Evolutionary conservation across 2,329 filamentous ascomycete genomes (phyloP), one percentile per base, ranked within the genome.

Genomic region (Fusarium sp.): DNA sequence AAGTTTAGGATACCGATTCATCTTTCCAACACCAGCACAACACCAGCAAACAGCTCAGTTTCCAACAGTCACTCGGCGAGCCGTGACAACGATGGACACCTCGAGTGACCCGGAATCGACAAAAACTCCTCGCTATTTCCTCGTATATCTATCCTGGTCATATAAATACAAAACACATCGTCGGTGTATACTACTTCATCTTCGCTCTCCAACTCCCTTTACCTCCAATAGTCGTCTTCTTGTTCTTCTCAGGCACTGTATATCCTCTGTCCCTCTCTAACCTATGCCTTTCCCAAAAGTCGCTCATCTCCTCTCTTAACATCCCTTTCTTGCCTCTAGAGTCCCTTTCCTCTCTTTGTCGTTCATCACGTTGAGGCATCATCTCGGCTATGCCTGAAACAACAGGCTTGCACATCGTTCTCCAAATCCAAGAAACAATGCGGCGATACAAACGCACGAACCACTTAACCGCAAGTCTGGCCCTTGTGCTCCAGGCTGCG

Each of bases 401-500:
- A 43, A 74, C 24, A 3, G 79, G 79, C 2, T 55, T 68, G 43
- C 75, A 77, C 2, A 76, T 3, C 2, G 60, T 52, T 10, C 50
- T 56, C 68, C 77, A 77, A 15, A 75, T 5, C 68, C 77, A 74
- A 5, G 63, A 62, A 51, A 66, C 56, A 7, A 45, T 20, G 2
- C 45, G 32, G 4, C 67, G 58, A 27, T 75, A 73, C 4, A 50
- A 15, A 0, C 62, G 59, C 12, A 69, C 69, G 14, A 76, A n/a
- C 63, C 71, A 76, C 14, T 76, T 71, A 27, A 79, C 72, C 8
- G 81, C 59, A 3, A 69, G 68, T 14, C 82, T 81, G 3, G 82
- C 82, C 8, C 80, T 82, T 22, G 80, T 83, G 73, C 84, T 90
- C 78, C 89, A 90, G 0, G 88, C 88, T 2, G 85, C 80, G 0